phyloP scores from a whole-genome alignment of 2,329 filamentous ascomycete genomes.

The Xylariaceae sp. region DNA sequence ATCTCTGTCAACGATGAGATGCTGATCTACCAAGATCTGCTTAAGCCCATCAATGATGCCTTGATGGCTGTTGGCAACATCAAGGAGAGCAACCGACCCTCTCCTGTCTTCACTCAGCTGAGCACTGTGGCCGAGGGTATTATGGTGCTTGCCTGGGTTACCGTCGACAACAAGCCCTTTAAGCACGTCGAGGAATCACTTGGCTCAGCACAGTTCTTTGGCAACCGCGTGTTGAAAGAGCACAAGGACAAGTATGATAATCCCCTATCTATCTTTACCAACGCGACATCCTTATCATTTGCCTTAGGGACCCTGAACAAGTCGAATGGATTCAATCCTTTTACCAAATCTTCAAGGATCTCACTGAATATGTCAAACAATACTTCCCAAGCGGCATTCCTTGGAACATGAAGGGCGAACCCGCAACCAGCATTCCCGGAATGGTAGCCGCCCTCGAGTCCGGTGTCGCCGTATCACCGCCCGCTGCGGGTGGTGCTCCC shows the following conservation, averaged over 20 bases:
- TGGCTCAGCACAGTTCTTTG: slow-evolving; percentile 84
- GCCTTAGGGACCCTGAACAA: slow-evolving; percentile 60
- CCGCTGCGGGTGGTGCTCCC: slow-evolving; percentile 49
- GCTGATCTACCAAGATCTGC: slow-evolving; percentile 66
- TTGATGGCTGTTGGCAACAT: slow-evolving; percentile 76
- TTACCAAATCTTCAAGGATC: slow-evolving; percentile 81
- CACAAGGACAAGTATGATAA: slow-evolving; percentile 62
- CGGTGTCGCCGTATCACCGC: slow-evolving; percentile 44
- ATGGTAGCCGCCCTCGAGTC: slow-evolving; percentile 49
- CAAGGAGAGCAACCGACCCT: slow-evolving; percentile 75
- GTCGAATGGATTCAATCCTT: slow-evolving; percentile 90
- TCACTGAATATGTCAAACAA: slow-evolving; percentile 79
- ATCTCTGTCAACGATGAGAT: slow-evolving; percentile 52
- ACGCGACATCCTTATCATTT: slow-evolving; percentile 14
- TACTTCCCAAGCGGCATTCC: slow-evolving; percentile 74
- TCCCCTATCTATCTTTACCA: neutral
- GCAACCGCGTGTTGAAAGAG: slow-evolving; percentile 88
- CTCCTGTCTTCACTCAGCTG: slow-evolving; percentile 73
- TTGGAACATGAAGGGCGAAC: slow-evolving; percentile 78
- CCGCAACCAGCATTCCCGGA: slow-evolving; percentile 63
- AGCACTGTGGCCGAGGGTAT: slow-evolving; percentile 88
- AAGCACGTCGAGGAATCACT: slow-evolving; percentile 83
- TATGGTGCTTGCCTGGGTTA: slow-evolving; percentile 85
- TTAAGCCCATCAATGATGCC: slow-evolving; percentile 82
- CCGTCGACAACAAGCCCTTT: slow-evolving; percentile 74